Base-by-base conservation (phyloP, 129 eudicot species). In the Escallonia rubra region DNA sequence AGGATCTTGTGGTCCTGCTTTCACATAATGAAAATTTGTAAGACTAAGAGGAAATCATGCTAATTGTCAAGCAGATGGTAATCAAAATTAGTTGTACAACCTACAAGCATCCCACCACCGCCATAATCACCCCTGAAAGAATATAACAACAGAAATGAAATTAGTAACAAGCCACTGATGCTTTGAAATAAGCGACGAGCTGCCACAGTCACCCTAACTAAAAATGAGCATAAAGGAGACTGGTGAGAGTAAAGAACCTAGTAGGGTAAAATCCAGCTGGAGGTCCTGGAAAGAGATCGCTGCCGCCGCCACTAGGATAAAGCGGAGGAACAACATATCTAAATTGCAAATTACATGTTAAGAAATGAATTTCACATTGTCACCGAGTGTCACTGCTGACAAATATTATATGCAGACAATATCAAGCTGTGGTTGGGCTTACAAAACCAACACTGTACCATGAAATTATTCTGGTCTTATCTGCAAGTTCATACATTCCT, bases 251-350 rank as follows among this genome's bases (percentile, higher is more conserved):
- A 16, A 43, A 48, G 62, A 69, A 82, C 89, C 88, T 85, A 43
- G 85, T 16, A 6, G 97, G 98, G 68, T 81, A 88, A 77, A 86
- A 66, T 82, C 96, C 98, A 57, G 98, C 95, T 47, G 84, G 87
- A 7, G 87, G 63, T 49, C 80, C 87, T 45, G 98, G 98, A 56
- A 74, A 75, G 68, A 86, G 84, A 77, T 91, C 96, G 77, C 80
- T 81, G 34, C 34, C 34, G 51, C 91, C 95, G 11, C 67, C 34
- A 46, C 42, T 57, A 57, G 97, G 94, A 72, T 70, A 66, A 15
- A 87, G 73, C 7, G 90, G 92, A 46, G 97, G 97, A 81, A 80
- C 38, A 39, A 77, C 61, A 46, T 59, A 57, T 72, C 97, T 91
- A 64, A 63, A 76, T 69, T 66, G 70, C 52, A 41, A 10, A 38